Evolutionary conservation across 2,329 filamentous ascomycete genomes (phyloP).

Genomic region (Cryphonectria parasitica): DNA sequence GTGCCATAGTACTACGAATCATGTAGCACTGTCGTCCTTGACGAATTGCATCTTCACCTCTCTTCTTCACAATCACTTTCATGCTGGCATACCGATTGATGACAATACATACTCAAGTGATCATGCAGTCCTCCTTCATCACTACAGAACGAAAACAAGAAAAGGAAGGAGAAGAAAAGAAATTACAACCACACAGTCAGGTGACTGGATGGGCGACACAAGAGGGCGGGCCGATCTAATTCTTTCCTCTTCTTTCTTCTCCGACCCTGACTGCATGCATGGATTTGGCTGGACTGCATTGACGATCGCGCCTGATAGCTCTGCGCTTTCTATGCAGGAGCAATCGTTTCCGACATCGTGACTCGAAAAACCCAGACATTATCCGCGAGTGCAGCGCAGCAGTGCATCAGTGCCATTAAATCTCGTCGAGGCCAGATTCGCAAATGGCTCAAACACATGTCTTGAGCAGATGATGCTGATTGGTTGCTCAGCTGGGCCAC

Average conservation of each 20-base stretch:
- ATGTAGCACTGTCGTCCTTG: too few species aligned
- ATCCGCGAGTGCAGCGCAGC: neutral
- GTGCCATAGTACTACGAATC: neutral
- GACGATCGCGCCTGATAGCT: neutral
- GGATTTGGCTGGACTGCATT: neutral
- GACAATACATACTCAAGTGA: too few species aligned
- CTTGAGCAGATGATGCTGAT: conserved; percentile 22
- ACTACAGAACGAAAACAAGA: neutral
- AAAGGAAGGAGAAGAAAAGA: neutral
- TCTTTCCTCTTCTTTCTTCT: neutral
- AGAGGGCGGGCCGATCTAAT: too few species aligned
- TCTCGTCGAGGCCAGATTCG: conserved; percentile 2
- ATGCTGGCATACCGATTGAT: neutral
- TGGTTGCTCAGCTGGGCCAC: conserved; percentile 21
- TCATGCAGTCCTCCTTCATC: neutral
- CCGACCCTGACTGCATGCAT: neutral
- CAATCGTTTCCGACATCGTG: conserved; percentile 1
- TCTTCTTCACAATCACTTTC: neutral
- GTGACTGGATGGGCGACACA: too few species aligned
- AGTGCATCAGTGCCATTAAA: neutral
- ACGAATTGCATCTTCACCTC: neutral
- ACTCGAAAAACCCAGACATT: neutral
- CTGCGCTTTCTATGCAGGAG: neutral
- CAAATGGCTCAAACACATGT: conserved; percentile 29
- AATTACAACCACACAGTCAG: neutral